Evolutionary conservation across 352 stramenopile genomes (phyloP), one percentile per base, ranked within the genome.

Genomic region (Pythium coloratum): DNA sequence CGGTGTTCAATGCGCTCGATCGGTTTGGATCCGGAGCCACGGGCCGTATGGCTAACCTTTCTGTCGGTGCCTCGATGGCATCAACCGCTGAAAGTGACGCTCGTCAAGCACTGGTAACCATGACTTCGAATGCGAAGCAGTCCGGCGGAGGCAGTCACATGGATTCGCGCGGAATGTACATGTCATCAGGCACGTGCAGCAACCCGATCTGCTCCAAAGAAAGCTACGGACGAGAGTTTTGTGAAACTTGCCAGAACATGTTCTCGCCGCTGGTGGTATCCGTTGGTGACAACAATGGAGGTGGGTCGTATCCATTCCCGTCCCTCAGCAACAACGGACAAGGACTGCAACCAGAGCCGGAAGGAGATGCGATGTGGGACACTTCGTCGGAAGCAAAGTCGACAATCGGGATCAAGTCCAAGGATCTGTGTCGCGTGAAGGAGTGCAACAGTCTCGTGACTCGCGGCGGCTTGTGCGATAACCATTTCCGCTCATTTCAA

Each of bases 151-250:
- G 20, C 16, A 42, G 5, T 24, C 12, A 24, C 13, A 49, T 50
- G 18, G 62, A 69, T 26, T 18, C 42, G 7, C 54, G 62, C 5
- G 57, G 34, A n/a, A 30, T 49, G 7, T 69, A 69, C 42, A 26
- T 59, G 10, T 56, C 44, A 1, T 56, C 55, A n/a, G 46, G 44
- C 32, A 85, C 62, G 30, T 91, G 83, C 59, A 82, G 60, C 38
- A 91, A 90, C 55, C 75, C 75, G 36, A 88, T 87, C 26, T 91
- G 83, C 59, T 67, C 72, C 36, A 73, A 77, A 20, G 74, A 88
- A 40, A 81, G 76, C 24, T 88, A 81, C 59, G 79, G 78, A 0
- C 71, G 73, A 5, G 81, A 89, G 46, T 88, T 84, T 47, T 91
- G 83, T 38, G 81, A 88, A 12, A 70, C 71, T 1, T 91, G 83